phyloP scores from a whole-genome alignment of 306 rosid species.

The Cucurbita maxima region DNA sequence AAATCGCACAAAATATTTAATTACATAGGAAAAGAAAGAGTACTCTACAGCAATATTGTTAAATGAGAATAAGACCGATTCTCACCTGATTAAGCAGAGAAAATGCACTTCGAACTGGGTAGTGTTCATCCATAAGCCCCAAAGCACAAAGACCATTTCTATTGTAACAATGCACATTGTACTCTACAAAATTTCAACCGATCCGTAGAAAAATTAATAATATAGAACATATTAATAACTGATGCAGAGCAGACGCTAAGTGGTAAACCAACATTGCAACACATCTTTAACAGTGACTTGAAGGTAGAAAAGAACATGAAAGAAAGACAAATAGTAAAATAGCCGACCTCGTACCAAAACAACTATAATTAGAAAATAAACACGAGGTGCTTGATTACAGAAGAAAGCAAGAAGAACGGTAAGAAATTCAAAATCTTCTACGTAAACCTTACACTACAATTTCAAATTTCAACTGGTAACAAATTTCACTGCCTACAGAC shows the following conservation, averaged over 20 bases:
- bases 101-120: slow-evolving; percentile 87
- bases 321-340: neutral
- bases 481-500: neutral
- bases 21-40: neutral
- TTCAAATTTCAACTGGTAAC: neutral
- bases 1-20: neutral
- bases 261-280: neutral
- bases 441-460: neutral
- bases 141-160: slow-evolving; percentile 88
- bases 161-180: slow-evolving; percentile 83
- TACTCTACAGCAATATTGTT: neutral
- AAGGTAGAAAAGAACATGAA: neutral
- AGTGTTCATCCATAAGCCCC: slow-evolving; percentile 98
- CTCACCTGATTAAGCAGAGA: slow-evolving; percentile 80
- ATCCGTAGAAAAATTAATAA: neutral
- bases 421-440: neutral
- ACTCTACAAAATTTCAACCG: slow-evolving; percentile 26
- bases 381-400: neutral
- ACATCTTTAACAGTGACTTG: neutral
- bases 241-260: neutral
- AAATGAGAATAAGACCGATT: neutral
- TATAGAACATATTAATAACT: neutral
- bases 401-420: neutral
- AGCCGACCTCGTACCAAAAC: neutral
- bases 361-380: neutral